These are phyloP conservation scores for Debaryomycetaceae sp. DNA, from an alignment of 1,139 yeast genomes.

Conservation along the genomic window DNA sequence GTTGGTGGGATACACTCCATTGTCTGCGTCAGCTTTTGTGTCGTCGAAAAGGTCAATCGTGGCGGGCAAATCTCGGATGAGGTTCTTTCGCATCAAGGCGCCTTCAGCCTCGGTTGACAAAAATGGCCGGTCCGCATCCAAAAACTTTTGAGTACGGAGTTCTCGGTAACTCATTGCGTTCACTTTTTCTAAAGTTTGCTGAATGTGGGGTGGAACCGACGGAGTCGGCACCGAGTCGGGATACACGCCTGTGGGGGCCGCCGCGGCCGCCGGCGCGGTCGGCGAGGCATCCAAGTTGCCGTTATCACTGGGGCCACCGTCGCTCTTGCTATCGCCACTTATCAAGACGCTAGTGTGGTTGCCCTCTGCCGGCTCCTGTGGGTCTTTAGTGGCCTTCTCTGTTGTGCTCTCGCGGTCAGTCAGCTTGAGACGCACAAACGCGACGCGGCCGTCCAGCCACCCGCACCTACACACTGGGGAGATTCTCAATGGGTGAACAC, in stretches of 20 bases:
- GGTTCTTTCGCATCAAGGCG: constrained; percentile 30
- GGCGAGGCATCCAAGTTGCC: too few species aligned
- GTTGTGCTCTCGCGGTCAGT: neutral
- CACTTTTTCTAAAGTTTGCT: constrained; percentile 8
- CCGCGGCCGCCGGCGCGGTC: too few species aligned
- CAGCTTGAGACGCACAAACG: constrained; percentile 3
- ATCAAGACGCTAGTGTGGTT: neutral
- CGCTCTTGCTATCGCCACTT: too few species aligned
- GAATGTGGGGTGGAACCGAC: constrained; percentile 2
- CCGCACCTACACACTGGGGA: too few species aligned
- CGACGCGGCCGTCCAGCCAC: too few species aligned
- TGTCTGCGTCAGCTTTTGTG: neutral
- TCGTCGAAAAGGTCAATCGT: constrained; percentile 25
- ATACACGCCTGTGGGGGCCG: neutral
- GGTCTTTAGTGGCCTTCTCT: neutral
- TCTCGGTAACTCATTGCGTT: constrained; percentile 35
- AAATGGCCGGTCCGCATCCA: constrained; percentile 36
- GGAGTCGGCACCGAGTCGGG: neutral
- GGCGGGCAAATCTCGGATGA: constrained; percentile 35
- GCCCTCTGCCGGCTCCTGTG: neutral
- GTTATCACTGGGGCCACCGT: too few species aligned
- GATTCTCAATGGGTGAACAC: too few species aligned
- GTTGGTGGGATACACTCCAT: constrained; percentile 10
- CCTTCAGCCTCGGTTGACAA: constrained; percentile 33
- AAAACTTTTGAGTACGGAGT: constrained; percentile 31